Percentiles rank a stretch among this genome's conserved stretches.
phyloP scores from a whole-genome alignment of 176 grass and related monocot genomes.

The Juncus inflexus region DNA sequence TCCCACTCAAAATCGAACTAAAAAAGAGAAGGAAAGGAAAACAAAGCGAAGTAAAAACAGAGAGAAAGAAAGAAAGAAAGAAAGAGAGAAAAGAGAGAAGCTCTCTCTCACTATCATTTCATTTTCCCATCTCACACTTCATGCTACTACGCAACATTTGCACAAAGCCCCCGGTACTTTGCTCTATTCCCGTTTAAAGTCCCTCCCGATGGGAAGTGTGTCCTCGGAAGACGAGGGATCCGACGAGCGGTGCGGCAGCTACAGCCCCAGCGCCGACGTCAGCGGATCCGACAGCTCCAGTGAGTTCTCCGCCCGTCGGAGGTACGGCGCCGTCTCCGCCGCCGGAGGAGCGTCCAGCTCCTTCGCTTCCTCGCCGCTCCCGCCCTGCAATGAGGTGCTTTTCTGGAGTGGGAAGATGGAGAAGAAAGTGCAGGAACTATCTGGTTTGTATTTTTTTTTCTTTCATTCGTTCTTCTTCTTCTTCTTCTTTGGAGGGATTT shows the following conservation, averaged over 20 bases:
- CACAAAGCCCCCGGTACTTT: not conserved
- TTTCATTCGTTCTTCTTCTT: conserved; percentile 20
- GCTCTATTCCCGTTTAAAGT: not conserved
- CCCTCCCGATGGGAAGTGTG: conserved; percentile 53
- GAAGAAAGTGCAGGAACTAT: conserved; percentile 48
- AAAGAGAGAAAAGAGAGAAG: not conserved
- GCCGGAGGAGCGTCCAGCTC: conserved; percentile 56
- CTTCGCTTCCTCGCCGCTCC: conserved; percentile 47
- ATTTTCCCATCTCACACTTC: not conserved
- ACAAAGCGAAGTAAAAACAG: not conserved
- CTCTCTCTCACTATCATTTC: conserved; percentile 29
- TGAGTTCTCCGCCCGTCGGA: conserved; percentile 55
- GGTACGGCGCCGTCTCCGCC: conserved; percentile 40
- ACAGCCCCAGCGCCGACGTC: conserved; percentile 92
- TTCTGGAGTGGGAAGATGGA: conserved; percentile 36
- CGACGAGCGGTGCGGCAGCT: conserved; percentile 70
- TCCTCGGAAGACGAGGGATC: conserved; percentile 72
- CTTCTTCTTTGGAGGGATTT: conserved; percentile 16
- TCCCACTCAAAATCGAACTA: conserved; percentile 14
- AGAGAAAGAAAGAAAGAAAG: not conserved
- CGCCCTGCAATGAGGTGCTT: conserved; percentile 24
- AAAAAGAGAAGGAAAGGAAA: conserved; percentile 12
- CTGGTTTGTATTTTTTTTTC: conserved; percentile 41
- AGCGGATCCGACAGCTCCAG: conserved; percentile 90
- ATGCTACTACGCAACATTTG: not conserved